These are phyloP conservation scores for Rhodomyrtus psidioides DNA, from an alignment of 441 rosid genomes.

Conservation along the genomic window DNA sequence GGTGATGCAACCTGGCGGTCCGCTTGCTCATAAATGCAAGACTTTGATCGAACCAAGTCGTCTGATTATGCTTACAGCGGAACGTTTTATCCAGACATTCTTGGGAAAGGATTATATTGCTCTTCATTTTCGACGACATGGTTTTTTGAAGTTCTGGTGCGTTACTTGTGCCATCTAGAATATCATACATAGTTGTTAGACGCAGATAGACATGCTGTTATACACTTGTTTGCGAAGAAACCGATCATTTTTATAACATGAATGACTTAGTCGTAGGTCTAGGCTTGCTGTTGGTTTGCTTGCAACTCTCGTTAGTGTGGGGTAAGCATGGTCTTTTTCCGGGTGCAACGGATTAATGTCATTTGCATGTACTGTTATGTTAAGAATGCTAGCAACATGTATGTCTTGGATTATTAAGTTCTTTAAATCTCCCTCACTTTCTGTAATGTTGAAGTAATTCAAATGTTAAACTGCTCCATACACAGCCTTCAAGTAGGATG, in stretches of 20 bases:
- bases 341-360: neutral
- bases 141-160: slow-evolving; percentile 94
- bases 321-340: neutral
- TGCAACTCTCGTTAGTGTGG: neutral
- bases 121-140: slow-evolving; percentile 91
- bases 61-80: slow-evolving; percentile 74
- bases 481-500: neutral
- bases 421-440: neutral
- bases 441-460: neutral
- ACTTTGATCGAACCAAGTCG: slow-evolving; percentile 82
- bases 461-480: neutral
- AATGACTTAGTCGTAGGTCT: neutral
- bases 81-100: slow-evolving; percentile 86
- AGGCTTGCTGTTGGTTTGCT: neutral
- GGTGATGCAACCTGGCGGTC: slow-evolving; percentile 95
- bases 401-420: neutral
- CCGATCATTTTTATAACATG: neutral
- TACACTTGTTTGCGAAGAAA: neutral
- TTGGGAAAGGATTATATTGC: slow-evolving; percentile 76
- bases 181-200: neutral
- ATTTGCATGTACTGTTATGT: neutral
- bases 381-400: neutral
- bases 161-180: neutral
- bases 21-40: slow-evolving; percentile 77
- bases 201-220: neutral